Percentiles rank a stretch among this genome's conserved stretches.
Evolutionary conservation across 148 eudicot genomes (phyloP).

Genomic region (Fagopyrum tataricum): DNA sequence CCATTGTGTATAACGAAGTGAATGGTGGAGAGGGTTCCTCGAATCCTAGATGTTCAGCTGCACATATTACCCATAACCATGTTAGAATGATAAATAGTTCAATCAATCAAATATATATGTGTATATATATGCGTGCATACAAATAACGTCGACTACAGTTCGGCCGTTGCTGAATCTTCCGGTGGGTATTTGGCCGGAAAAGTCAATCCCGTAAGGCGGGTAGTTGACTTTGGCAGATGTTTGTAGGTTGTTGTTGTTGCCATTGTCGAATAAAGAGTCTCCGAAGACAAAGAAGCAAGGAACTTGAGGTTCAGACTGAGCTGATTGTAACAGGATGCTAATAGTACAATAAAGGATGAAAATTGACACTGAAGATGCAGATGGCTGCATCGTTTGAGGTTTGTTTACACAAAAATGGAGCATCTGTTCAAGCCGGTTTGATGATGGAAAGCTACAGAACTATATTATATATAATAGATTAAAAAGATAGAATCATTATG

Average conservation of each 20-base stretch:
- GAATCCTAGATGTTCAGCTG: constrained; percentile 10
- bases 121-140: constrained; percentile 11
- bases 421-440: background rate
- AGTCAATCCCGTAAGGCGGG: constrained; percentile 50
- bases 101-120: background rate
- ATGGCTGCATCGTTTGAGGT: background rate
- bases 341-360: background rate
- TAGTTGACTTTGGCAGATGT: constrained; percentile 44
- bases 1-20: background rate
- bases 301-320: constrained; percentile 22
- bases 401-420: background rate
- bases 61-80: background rate
- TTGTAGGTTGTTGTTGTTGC: constrained; percentile 39
- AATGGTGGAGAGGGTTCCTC: background rate
- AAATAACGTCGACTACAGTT: constrained; percentile 41
- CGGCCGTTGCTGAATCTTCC: constrained; percentile 49
- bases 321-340: background rate
- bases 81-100: background rate
- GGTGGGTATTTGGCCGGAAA: constrained; percentile 24
- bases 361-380: background rate
- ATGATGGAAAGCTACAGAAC: no score
- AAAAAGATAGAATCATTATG: no score
- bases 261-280: constrained; percentile 50
- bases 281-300: constrained; percentile 54
- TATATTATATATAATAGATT: no score